These are phyloP conservation scores for Gossypium arboreum DNA, from an alignment of 345 rosid genomes.

Conservation along the genomic window DNA sequence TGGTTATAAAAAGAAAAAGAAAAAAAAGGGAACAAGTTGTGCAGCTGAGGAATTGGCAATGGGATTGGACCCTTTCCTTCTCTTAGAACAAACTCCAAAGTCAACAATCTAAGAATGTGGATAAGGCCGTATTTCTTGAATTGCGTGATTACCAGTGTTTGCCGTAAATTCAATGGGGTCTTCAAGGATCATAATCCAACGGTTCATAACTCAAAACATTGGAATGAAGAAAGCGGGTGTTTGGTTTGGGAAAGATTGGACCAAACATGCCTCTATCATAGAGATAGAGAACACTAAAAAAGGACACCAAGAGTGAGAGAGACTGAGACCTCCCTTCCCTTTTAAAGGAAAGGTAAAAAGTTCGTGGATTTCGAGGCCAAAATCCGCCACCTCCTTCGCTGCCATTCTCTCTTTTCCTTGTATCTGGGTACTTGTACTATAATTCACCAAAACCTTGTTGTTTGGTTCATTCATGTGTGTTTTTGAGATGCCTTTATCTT, in stretches of 20 bases:
- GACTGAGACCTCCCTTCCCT: no score
- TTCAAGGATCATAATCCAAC: constrained; percentile 1
- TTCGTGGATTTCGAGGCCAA: constrained; percentile 37
- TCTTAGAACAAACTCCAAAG: no score
- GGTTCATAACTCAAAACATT: neutral
- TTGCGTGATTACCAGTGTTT: no score
- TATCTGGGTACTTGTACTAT: neutral
- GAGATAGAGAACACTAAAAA: neutral
- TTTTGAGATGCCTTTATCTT: constrained; percentile 1
- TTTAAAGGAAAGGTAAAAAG: neutral
- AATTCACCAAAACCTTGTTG: neutral
- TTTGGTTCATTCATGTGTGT: neutral
- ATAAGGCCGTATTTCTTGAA: no score
- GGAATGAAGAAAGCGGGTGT: no score
- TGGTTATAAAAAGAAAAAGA: no score
- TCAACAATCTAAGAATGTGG: no score
- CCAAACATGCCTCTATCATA: constrained; percentile 64
- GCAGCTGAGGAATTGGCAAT: no score
- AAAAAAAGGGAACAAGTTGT: no score
- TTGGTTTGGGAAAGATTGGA: constrained; percentile 34
- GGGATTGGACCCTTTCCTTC: no score
- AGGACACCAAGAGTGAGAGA: no score
- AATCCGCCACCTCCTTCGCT: constrained; percentile 39
- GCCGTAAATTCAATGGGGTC: neutral
- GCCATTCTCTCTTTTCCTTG: neutral